Evolutionary conservation across 2,329 filamentous ascomycete species (phyloP).

Genomic region (Phyllosticta paracitricarpa): DNA sequence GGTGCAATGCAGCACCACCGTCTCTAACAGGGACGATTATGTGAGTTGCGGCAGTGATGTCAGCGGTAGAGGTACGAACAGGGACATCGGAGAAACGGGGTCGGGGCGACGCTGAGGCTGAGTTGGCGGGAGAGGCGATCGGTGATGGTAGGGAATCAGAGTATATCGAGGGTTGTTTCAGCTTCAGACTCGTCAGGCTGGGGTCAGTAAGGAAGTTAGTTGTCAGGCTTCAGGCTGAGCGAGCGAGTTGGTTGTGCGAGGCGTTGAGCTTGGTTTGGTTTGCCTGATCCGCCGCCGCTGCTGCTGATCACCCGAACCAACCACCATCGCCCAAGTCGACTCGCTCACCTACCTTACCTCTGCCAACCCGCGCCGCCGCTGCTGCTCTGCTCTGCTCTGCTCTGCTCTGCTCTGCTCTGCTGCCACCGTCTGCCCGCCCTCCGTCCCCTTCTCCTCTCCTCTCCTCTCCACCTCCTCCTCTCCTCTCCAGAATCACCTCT

Average conservation of each 20-base stretch:
- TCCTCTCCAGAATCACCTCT: background rate
- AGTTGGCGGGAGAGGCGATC: background rate
- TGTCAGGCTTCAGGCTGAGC: background rate
- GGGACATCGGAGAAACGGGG: background rate
- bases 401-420: too few relatives aligned
- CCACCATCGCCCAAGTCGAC: background rate
- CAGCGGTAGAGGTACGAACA: background rate
- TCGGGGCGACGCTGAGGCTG: background rate
- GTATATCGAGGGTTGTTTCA: background rate
- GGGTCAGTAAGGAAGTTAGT: background rate
- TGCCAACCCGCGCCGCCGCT: background rate
- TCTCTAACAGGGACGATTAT: background rate
- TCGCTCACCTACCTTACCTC: background rate
- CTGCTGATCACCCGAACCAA: background rate
- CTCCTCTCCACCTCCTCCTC: background rate
- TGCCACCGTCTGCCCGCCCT: too few relatives aligned
- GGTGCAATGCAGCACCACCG: background rate
- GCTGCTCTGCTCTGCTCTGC: background rate
- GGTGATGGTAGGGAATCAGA: background rate
- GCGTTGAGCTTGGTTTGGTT: background rate
- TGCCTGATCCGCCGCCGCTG: too few relatives aligned
- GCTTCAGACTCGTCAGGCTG: background rate
- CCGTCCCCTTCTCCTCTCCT: background rate
- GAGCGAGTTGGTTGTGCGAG: background rate
- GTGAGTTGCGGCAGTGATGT: background rate